Base-by-base conservation (phyloP, 148 eudicot species). In the Silene conica region DNA sequence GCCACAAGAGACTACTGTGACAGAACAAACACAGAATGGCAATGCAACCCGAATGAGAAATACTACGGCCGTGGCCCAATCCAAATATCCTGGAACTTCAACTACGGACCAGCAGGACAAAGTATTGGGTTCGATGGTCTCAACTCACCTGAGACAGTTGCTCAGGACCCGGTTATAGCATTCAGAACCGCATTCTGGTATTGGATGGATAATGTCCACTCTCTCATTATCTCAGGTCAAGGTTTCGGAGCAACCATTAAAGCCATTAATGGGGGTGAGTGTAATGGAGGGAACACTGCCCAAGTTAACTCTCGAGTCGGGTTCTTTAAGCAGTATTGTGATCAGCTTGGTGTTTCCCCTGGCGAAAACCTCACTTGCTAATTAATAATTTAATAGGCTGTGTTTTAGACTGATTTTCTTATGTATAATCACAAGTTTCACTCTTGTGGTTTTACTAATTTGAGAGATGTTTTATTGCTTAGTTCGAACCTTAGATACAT, bases 71-170 rank as follows among this genome's bases (percentile, higher is more conserved):
- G 83, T 16, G 87, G 87, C 6, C 87, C 87, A 3, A 50, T 85
- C 19, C 85, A 82, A 19, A 63, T 85, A 46, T 74, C 87, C 11
- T 85, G 87, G 87, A 85, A 85, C 82, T 82, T 62, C 78, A 85
- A 85, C 75, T 85, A 85, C 63, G 83, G 82, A 10, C 80, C 87
- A 0, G 85, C 85, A 8, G 87, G 85, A 7, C 63, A 60, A 62
- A 66, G 78, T 77, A 80, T 80, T n/a, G 87, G 87, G 20, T 85
- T 85, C 10, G 87, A 85, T 26, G 87, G 87, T 6, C 72, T 82
- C 15, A 82, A 82, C 38, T 31, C 77, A 65, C 87, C 87, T 0
- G 83, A 82, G n/a, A 77, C 80, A 0, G 85, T 85, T n/a, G 77
- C 85, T 1, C 73, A 60, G 18, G 72, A 85, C 22, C 68, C 82